These are phyloP conservation scores for Dothiorella sarmentorum DNA, from an alignment of 2,329 filamentous ascomycete species.

Conservation along the genomic window DNA sequence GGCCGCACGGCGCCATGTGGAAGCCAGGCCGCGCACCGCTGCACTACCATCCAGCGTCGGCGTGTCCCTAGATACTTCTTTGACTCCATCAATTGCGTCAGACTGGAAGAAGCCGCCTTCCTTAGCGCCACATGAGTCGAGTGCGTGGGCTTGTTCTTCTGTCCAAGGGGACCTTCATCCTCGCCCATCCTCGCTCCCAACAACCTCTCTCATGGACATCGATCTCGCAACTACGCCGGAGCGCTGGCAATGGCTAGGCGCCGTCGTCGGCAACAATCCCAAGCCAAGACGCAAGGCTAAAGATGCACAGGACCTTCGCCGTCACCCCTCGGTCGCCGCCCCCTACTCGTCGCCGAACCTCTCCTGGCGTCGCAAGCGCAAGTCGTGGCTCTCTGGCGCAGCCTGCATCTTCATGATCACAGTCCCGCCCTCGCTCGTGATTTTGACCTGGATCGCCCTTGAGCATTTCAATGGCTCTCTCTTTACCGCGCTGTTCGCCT, in stretches of 20 bases:
- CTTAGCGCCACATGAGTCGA: conserved; percentile 15
- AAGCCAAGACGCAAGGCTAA: conserved; percentile 1
- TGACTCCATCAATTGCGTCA: conserved; percentile 7
- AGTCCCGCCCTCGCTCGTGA: conserved; percentile 11
- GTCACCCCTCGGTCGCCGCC: neutral
- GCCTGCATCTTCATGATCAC: conserved; percentile 17
- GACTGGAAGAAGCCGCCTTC: neutral
- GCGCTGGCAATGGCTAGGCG: conserved; percentile 18
- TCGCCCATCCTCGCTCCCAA: neutral
- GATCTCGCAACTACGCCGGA: conserved; percentile 10
- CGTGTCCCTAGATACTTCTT: neutral
- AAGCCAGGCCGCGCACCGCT: neutral
- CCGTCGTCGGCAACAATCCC: conserved; percentile 8
- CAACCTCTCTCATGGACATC: neutral
- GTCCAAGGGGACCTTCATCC: neutral
- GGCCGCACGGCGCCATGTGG: conserved; percentile 2
- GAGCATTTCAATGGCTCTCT: conserved; percentile 17
- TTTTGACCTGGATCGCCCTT: conserved; percentile 16
- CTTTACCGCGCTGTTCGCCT: neutral
- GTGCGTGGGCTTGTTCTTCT: conserved; percentile 8
- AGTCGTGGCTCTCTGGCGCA: conserved; percentile 12
- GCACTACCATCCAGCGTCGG: neutral
- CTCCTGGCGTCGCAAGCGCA: conserved; percentile 16
- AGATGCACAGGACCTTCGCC: conserved; percentile 4
- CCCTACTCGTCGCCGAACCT: conserved; percentile 1